Percentiles rank a stretch among this genome's conserved stretches.
These are phyloP conservation scores for Boletus tomentosulus DNA, from an alignment of 768 basidiomycete species.

Conservation along the genomic window DNA sequence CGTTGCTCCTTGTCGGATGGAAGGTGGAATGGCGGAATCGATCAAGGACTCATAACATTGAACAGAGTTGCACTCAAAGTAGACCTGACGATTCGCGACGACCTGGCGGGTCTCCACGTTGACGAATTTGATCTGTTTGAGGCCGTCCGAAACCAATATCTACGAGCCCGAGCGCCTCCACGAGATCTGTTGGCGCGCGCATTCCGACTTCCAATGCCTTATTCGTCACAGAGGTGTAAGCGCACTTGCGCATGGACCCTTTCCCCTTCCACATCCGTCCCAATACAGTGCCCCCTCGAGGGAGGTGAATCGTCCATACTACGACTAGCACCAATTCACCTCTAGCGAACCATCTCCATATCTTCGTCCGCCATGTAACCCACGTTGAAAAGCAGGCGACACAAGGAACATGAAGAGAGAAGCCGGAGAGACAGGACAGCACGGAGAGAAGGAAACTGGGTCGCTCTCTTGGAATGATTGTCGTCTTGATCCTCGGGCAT, in stretches of 20 bases:
- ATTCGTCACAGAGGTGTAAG: slow-evolving; percentile 3
- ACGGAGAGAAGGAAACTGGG: slow-evolving; percentile 1
- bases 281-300: neutral
- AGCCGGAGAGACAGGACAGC: slow-evolving; percentile 1
- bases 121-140: slow-evolving; percentile 7
- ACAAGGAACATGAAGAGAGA: slow-evolving; percentile 9
- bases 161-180: slow-evolving; percentile 4
- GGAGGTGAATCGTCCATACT: slow-evolving; percentile 1
- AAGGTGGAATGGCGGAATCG: slow-evolving; percentile 16
- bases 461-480: neutral
- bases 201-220: neutral
- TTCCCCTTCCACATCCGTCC: neutral
- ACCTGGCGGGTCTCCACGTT: slow-evolving; percentile 7
- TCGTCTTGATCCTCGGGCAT: neutral
- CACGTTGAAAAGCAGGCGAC: slow-evolving; percentile 11
- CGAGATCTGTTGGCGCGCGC: neutral
- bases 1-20: slow-evolving; percentile 1
- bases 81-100: slow-evolving; percentile 13
- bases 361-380: slow-evolving; percentile 3
- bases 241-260: slow-evolving; percentile 7
- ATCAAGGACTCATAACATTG: neutral
- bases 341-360: neutral
- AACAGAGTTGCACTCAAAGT: slow-evolving; percentile 14
- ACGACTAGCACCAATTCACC: neutral
- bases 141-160: slow-evolving; percentile 2